These are phyloP conservation scores for Raffaelea arxii DNA, from an alignment of 2,329 filamentous ascomycete genomes.

Conservation along the genomic window DNA sequence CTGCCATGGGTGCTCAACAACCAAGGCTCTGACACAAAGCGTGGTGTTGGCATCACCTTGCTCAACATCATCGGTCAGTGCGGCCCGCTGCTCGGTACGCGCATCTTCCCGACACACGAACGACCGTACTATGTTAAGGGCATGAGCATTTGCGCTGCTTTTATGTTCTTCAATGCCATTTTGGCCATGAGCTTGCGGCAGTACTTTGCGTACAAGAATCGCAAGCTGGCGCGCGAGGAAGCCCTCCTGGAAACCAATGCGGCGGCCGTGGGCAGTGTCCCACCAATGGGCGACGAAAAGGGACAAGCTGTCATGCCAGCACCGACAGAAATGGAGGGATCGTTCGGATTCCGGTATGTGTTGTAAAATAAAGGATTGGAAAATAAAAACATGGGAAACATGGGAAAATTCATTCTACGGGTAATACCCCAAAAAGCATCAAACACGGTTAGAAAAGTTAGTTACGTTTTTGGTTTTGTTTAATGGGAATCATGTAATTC, in stretches of 20 bases:
- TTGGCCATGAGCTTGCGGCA: constrained; percentile 22
- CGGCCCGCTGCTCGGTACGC: constrained; percentile 53
- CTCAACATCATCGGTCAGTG: constrained; percentile 54
- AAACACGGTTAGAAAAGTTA: too few species aligned
- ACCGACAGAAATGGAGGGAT: constrained; percentile 10
- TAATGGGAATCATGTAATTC: too few species aligned
- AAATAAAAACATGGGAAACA: too few species aligned
- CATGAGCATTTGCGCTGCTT: constrained; percentile 27
- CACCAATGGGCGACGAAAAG: constrained; percentile 6
- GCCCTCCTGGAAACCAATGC: neutral
- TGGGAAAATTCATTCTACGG: too few species aligned
- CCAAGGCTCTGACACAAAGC: constrained; percentile 55
- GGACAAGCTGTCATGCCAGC: neutral
- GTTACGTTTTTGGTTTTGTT: too few species aligned
- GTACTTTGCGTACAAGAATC: constrained; percentile 24
- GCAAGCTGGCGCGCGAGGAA: constrained; percentile 20
- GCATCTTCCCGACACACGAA: constrained; percentile 43
- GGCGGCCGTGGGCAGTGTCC: neutral
- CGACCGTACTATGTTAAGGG: constrained; percentile 28
- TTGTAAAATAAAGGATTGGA: too few species aligned
- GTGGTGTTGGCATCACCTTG: constrained; percentile 53
- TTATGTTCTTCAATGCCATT: constrained; percentile 31
- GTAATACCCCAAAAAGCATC: too few species aligned
- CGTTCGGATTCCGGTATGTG: constrained; percentile 12
- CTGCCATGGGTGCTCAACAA: constrained; percentile 64